Evolutionary conservation across 371 early-diverging fungal genomes (phyloP), one percentile per base, ranked within the genome.

Genomic region (Quaeritorhiza haematococci): DNA sequence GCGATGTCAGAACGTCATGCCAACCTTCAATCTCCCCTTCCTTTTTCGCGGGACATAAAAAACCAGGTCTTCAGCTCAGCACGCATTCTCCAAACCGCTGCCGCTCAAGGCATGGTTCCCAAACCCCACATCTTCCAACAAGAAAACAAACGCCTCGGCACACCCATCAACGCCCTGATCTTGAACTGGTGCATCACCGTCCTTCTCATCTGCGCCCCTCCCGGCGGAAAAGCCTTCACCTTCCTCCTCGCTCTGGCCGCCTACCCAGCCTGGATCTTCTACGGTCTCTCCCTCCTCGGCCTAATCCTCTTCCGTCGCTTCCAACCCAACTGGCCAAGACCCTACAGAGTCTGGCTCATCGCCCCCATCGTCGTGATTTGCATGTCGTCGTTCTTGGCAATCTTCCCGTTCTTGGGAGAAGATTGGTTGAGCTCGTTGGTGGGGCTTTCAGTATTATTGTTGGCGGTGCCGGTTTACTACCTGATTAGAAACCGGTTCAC

Each of bases 231-330:
- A 41, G 80, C 67, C 8, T 78, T 80, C 41, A 74, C 76, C 28
- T 62, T 80, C 24, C 55, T 78, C 6, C 68, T 78, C 10, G 73
- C 71, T 47, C 61, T 80, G 59, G 68, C 69, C 8, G 63, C 65
- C 50, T 78, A 78, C 65, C 79, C 79, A 27, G 76, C 75, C 5
- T 79, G 81, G 78, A 57, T 80, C 46, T 86, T 73, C 68, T 76
- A 76, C 61, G 74, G 74, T 30, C 56, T 57, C 28, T 56, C 50
- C 33, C 27, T 56, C 1, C 21, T 56, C 23, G 56, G 56, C 27
- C 29, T 56, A 7, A 26, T 56, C 0, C 19, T 51, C 1, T 26
- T 56, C 23, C 27, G 56, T 21, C 29, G 32, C 24, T 45, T 43
- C 0, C 56, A 34, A 27, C 10, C 10, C 7, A 21, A 7, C 10